These are phyloP conservation scores for Neurospora sp. DNA, from an alignment of 495 filamentous ascomycete species.

Conservation along the genomic window DNA sequence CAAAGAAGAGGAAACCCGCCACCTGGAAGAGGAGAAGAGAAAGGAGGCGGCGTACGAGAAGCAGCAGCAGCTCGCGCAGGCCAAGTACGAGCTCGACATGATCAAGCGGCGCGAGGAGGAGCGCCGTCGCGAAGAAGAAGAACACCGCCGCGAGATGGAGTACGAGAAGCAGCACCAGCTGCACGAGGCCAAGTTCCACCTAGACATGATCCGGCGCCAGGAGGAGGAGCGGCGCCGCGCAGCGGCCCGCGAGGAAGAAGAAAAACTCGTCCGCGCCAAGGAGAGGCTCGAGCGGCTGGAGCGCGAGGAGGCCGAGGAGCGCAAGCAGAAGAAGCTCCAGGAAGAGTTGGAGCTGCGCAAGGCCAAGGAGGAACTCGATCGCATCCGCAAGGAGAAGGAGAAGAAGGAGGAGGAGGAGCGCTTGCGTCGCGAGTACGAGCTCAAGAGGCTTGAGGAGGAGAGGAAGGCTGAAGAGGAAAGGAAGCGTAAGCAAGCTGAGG, in stretches of 20 bases:
- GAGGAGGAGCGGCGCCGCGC: conserved; percentile 13
- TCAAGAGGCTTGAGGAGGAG: conserved; percentile 50
- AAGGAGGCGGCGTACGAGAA: conserved; percentile 30
- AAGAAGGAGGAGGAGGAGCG: conserved; percentile 35
- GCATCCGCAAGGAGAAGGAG: conserved; percentile 32
- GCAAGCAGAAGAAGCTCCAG: conserved; percentile 29
- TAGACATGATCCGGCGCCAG: conserved; percentile 35
- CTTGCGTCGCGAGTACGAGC: conserved; percentile 40
- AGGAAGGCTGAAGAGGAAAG: conserved; percentile 33
- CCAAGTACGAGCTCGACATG: conserved; percentile 29
- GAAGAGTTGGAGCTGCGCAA: conserved; percentile 35
- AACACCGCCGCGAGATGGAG: conserved; percentile 6
- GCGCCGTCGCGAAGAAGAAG: conserved; percentile 4
- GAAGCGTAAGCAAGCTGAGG: conserved; percentile 38
- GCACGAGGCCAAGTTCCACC: conserved; percentile 29
- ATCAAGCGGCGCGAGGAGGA: conserved; percentile 23
- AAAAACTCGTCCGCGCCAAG: conserved; percentile 24
- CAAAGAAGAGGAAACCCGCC: conserved; percentile 24
- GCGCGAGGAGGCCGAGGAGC: conserved; percentile 30
- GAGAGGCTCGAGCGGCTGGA: conserved; percentile 12
- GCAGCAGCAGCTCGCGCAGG: conserved; percentile 26
- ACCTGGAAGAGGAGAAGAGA: conserved; percentile 40
- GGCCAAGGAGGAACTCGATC: conserved; percentile 35
- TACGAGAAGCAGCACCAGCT: conserved; percentile 14
- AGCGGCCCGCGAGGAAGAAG: conserved; percentile 24